phyloP scores from a whole-genome alignment of 2,329 filamentous ascomycete species.

The Aschersonia sp. region DNA sequence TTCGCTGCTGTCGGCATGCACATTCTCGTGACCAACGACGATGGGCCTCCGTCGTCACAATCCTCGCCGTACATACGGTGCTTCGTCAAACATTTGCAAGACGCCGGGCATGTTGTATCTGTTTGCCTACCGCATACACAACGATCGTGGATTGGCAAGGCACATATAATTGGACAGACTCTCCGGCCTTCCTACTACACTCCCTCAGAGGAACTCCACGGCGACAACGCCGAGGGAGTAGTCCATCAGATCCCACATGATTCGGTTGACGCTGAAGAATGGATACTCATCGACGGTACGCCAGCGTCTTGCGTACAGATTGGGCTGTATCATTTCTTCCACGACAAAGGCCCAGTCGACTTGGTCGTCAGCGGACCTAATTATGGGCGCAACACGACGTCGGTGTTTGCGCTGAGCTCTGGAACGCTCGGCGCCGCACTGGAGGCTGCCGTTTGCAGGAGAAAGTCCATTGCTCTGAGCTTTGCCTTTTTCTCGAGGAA shows the following conservation, averaged over 20 bases:
- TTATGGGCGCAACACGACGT: slow-evolving; percentile 71
- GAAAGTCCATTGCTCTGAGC: slow-evolving; percentile 64
- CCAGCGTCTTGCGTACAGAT: slow-evolving; percentile 74
- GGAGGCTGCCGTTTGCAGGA: slow-evolving; percentile 59
- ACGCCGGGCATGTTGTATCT: slow-evolving; percentile 72
- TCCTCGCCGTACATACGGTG: slow-evolving; percentile 72
- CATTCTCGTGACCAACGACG: slow-evolving; percentile 61
- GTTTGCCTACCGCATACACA: slow-evolving; percentile 86
- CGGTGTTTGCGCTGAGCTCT: slow-evolving; percentile 63
- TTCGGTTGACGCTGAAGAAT: slow-evolving; percentile 48
- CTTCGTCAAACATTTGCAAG: slow-evolving; percentile 55
- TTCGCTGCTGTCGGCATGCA: slow-evolving; percentile 29
- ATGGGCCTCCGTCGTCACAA: slow-evolving; percentile 64
- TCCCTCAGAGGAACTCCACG: slow-evolving; percentile 27
- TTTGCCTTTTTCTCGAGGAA: slow-evolving; percentile 83
- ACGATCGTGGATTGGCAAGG: slow-evolving; percentile 96
- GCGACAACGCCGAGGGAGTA: slow-evolving; percentile 42
- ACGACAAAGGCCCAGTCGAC: slow-evolving; percentile 56
- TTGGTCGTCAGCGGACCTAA: slow-evolving; percentile 70
- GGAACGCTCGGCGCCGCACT: slow-evolving; percentile 67
- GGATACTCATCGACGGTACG: slow-evolving; percentile 70
- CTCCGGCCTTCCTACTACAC: slow-evolving; percentile 78
- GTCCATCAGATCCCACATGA: slow-evolving; percentile 44
- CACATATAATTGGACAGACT: slow-evolving; percentile 84
- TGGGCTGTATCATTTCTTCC: slow-evolving; percentile 66